Percentiles rank a stretch among this genome's conserved stretches.
Conservation (phyloP, 73 alveolate species). For the Tetrahymena thermophila region DNA sequence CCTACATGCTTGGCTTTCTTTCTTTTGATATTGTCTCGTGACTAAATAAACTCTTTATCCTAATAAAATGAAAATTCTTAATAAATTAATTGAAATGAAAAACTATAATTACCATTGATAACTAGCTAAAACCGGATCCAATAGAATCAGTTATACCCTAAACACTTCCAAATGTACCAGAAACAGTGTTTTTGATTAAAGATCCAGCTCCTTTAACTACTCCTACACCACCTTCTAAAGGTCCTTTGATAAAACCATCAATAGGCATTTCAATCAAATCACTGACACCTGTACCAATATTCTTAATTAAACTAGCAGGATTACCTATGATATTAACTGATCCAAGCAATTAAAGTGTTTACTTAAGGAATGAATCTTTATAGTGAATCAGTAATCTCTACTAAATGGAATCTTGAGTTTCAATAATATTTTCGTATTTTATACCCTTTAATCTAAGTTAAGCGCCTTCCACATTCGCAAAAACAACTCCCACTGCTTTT, state of each 20-base stretch:
- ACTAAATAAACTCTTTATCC: constrained; percentile 80
- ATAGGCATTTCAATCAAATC: constrained; percentile 95
- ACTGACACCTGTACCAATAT: constrained; percentile 89
- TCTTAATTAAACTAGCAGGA: constrained; percentile 84
- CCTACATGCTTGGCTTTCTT: constrained; percentile 94
- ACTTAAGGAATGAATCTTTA: constrained; percentile 43
- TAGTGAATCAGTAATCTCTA: constrained; percentile 53
- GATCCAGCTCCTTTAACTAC: constrained; percentile 86
- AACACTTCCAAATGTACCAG: constrained; percentile 72
- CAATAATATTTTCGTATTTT: constrained; percentile 54
- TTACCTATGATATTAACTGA: constrained; percentile 86
- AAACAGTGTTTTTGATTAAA: constrained; percentile 79
- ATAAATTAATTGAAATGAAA: constrained; percentile 20
- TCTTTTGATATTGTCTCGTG: constrained; percentile 67
- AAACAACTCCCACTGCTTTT: constrained; percentile 63
- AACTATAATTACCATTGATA: constrained; percentile 62
- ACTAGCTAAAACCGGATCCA: constrained; percentile 74
- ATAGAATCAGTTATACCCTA: constrained; percentile 77
- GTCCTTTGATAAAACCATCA: constrained; percentile 86
- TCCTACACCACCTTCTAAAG: constrained; percentile 89
- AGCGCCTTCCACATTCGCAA: constrained; percentile 72
- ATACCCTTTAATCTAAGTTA: constrained; percentile 68
- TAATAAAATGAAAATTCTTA: neutral
- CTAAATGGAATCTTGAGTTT: constrained; percentile 48
- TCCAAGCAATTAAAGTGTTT: constrained; percentile 57